phyloP scores from a whole-genome alignment of 257 asterid species.

The Paulownia fortunei region DNA sequence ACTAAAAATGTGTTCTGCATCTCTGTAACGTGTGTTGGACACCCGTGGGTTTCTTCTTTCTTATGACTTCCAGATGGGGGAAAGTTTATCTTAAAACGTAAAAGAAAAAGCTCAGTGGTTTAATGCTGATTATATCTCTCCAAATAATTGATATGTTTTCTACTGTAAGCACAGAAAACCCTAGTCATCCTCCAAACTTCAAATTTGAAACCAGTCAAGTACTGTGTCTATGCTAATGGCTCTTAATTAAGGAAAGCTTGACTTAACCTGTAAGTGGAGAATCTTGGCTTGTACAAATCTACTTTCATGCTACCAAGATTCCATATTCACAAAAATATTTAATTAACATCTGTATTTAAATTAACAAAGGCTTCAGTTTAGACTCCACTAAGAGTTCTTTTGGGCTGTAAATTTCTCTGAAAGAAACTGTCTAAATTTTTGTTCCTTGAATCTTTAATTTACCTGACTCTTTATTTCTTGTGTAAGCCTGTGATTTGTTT shows the following conservation, averaged over 20 bases:
- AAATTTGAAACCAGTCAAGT: not conserved
- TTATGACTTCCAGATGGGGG: not conserved
- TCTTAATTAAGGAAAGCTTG: not conserved
- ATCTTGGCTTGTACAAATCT: not conserved
- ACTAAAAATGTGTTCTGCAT: not conserved
- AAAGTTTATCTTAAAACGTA: not conserved
- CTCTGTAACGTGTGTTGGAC: not conserved
- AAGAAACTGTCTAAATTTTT: not conserved
- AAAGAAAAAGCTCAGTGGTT: not conserved
- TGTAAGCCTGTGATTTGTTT: not conserved
- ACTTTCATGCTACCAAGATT: not conserved
- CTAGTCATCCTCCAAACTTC: not conserved
- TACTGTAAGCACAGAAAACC: not conserved
- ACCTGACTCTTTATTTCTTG: not conserved
- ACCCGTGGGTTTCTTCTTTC: not conserved
- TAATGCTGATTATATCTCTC: not conserved
- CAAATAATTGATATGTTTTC: not conserved
- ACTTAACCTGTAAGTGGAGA: not conserved
- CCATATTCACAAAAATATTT: not conserved
- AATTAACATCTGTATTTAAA: not conserved
- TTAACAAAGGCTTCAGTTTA: slow-evolving; percentile 6
- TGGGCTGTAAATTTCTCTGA: not conserved
- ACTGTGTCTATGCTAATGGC: not conserved
- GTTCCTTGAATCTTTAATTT: not conserved
- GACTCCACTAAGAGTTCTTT: not conserved